These are phyloP conservation scores for Helenozyma baotianmanensis DNA, from an alignment of 805 yeast species.

Conservation along the genomic window DNA sequence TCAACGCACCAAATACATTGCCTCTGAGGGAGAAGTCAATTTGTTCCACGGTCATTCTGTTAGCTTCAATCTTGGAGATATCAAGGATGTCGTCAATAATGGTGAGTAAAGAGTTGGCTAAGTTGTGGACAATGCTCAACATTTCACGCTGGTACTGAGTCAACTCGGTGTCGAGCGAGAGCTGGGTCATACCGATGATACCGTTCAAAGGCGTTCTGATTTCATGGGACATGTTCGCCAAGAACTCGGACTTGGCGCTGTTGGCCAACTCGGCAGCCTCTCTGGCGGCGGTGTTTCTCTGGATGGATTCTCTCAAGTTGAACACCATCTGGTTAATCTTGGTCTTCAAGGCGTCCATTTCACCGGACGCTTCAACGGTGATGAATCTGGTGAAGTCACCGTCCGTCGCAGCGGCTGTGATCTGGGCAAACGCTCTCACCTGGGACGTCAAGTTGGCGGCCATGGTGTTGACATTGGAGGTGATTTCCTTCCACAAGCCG, in stretches of 20 bases:
- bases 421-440: slow-evolving; percentile 89
- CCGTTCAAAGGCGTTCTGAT: slow-evolving; percentile 92
- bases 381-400: slow-evolving; percentile 88
- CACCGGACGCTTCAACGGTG: slow-evolving; percentile 89
- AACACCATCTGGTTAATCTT: slow-evolving; percentile 60
- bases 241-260: slow-evolving; percentile 82
- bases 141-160: slow-evolving; percentile 90
- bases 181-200: slow-evolving; percentile 88
- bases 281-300: slow-evolving; percentile 87
- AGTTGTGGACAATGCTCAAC: slow-evolving; percentile 83
- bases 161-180: slow-evolving; percentile 81
- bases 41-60: slow-evolving; percentile 88
- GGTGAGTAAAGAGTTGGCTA: slow-evolving; percentile 79
- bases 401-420: slow-evolving; percentile 91
- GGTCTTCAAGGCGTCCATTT: slow-evolving; percentile 70
- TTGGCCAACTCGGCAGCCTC: slow-evolving; percentile 93
- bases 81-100: slow-evolving; percentile 88
- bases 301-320: slow-evolving; percentile 81
- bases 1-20: slow-evolving; percentile 84
- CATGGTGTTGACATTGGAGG: slow-evolving; percentile 89
- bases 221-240: slow-evolving; percentile 82
- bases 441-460: slow-evolving; percentile 90
- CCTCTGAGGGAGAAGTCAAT: slow-evolving; percentile 83
- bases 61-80: slow-evolving; percentile 90
- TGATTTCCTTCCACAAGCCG: slow-evolving; percentile 88